Percentiles rank a stretch among this genome's conserved stretches.
phyloP scores from a whole-genome alignment of 208 protist genomes.

The Trypanosoma mega region DNA sequence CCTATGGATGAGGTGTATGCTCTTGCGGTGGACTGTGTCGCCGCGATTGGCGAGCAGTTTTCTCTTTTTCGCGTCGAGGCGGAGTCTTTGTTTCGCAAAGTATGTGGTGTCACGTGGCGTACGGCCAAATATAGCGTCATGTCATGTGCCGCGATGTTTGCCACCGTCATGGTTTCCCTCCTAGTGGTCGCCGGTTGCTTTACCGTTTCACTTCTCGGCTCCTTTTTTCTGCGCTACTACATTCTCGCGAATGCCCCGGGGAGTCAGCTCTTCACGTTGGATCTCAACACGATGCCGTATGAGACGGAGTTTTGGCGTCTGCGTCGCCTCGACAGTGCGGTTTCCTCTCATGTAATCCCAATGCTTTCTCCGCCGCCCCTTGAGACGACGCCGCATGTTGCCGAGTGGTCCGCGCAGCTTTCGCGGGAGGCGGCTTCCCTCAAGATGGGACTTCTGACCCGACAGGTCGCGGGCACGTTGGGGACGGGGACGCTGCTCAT shows the following conservation, averaged over 20 bases:
- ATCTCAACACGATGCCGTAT: slow-evolving; percentile 60
- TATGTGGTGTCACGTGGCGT: neutral
- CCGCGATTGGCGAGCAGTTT: slow-evolving; percentile 3
- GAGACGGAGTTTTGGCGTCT: slow-evolving; percentile 59
- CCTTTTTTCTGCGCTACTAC: slow-evolving; percentile 32
- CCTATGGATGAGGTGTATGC: slow-evolving; percentile 14
- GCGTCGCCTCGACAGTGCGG: slow-evolving; percentile 23
- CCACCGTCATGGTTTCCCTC: neutral
- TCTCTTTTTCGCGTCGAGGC: neutral
- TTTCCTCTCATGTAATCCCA: slow-evolving; percentile 27
- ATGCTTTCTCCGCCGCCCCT: neutral
- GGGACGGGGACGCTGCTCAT: slow-evolving; percentile 67
- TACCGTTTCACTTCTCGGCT: slow-evolving; percentile 27
- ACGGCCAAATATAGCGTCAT: slow-evolving; percentile 2
- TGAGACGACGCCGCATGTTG: slow-evolving; percentile 7
- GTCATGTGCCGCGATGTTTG: slow-evolving; percentile 8
- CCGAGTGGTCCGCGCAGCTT: slow-evolving; percentile 15
- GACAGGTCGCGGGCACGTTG: slow-evolving; percentile 48
- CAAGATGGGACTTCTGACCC: slow-evolving; percentile 58
- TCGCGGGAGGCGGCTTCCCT: slow-evolving; percentile 22
- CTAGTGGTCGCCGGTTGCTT: slow-evolving; percentile 31
- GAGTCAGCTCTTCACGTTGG: slow-evolving; percentile 45
- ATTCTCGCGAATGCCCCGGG: slow-evolving; percentile 45
- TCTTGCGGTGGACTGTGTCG: slow-evolving; percentile 12
- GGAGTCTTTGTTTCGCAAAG: neutral